Evolutionary conservation across 2,329 filamentous ascomycete genomes (phyloP), one percentile per base, ranked within the genome.

Genomic region (Phialophora verrucosa): DNA sequence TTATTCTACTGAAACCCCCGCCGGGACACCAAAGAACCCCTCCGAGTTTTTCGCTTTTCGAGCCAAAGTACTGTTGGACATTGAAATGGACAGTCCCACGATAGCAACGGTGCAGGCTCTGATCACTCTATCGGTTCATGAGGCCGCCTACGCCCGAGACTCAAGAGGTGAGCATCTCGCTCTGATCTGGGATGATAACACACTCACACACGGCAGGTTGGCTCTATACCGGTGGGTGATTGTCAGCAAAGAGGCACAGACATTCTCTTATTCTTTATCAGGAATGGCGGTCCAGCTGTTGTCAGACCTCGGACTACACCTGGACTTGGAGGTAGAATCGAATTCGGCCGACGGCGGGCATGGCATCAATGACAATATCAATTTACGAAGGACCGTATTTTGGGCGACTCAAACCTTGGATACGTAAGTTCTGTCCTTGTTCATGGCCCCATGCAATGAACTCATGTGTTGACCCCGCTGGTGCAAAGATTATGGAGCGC

Each of bases 101-200:
- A 75, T 83, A 11, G 80, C 82, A 4, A 83, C 81, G 1, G 78
- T 82, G 12, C 82, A 84, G 62, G 79, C 81, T 3, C 74, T 83
- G 54, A 77, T 81, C 2, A 75, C 83, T n/a, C 72, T 84, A 56
- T 81, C 80, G 51, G 77, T 74, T 20, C 78, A 80, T 42, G 82
- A 84, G 67, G 78, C 78, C 4, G 79, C 78, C 4, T 78, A 75
- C 20, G 79, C 78, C n/a, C 76, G 80, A n/a, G 80, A 82, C 64
- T 78, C 80, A 17, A 76, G 81, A 7, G 80, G 80, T 25, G 82
- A 81, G 81, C 70, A 82, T 1, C 82, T 81, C 61, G 49, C 80
- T 42, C 25, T 25, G 25, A 47, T 50, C 14, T 29, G 17, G 55
- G 8, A 32, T 6, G 23, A 35, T 31, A 42, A 29, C 38, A 50